phyloP scores from a whole-genome alignment of 495 filamentous ascomycete species.

The Penicillium angulare region DNA sequence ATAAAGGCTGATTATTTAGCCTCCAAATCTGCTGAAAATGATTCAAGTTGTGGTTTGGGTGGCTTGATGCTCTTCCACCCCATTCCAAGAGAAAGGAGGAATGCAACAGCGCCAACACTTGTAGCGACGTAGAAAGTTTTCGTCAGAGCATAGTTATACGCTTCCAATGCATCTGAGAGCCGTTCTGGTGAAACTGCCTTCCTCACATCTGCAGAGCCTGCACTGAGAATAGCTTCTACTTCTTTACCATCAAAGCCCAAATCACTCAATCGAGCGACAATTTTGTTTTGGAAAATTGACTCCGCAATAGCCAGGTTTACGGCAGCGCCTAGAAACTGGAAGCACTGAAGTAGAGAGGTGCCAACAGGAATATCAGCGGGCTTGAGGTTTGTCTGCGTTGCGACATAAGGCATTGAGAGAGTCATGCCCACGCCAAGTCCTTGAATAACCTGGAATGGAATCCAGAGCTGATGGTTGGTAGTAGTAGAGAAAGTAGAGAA shows the following conservation, averaged over 20 bases:
- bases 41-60: not conserved
- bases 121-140: constrained; percentile 23
- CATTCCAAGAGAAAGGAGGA: constrained; percentile 15
- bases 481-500: constrained; percentile 6
- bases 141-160: constrained; percentile 27
- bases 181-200: not conserved
- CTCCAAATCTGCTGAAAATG: no score
- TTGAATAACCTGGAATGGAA: constrained; percentile 8
- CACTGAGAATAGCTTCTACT: not conserved
- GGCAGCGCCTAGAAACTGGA: constrained; percentile 9
- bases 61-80: constrained; percentile 16
- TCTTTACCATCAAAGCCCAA: not conserved
- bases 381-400: constrained; percentile 5
- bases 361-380: constrained; percentile 10
- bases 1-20: no score
- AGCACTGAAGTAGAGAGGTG: constrained; percentile 3
- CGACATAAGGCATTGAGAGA: constrained; percentile 6
- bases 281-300: constrained; percentile 7
- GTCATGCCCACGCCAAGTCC: constrained; percentile 8
- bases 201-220: constrained; percentile 3
- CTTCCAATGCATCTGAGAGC: constrained; percentile 12
- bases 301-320: constrained; percentile 7
- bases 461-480: constrained; percentile 3
- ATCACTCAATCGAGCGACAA: not conserved
- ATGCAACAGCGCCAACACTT: constrained; percentile 14